Evolutionary conservation across 2,329 filamentous ascomycete genomes (phyloP).

Genomic region (Magnaporthales sp.): DNA sequence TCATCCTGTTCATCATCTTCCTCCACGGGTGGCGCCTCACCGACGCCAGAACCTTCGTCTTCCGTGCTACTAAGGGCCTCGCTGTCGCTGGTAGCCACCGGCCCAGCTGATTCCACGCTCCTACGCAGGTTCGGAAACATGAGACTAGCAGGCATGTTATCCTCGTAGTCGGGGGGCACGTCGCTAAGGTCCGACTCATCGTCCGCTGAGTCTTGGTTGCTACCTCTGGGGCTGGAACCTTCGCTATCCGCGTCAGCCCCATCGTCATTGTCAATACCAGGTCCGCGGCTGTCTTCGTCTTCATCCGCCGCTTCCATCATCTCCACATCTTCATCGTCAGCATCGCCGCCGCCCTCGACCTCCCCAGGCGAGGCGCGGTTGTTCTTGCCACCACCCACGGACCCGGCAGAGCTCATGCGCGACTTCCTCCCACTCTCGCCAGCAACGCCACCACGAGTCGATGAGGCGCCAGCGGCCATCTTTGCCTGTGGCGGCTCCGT

Average conservation of each 20-base stretch:
- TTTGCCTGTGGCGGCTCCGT: constrained; percentile 32
- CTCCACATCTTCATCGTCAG: constrained; percentile 30
- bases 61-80: constrained; percentile 12
- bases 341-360: constrained; percentile 17
- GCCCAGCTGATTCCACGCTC: constrained; percentile 23
- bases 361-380: constrained; percentile 26
- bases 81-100: constrained; percentile 9
- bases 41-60: constrained; percentile 15
- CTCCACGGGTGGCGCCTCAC: constrained; percentile 12
- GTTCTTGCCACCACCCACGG: constrained; percentile 36
- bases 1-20: constrained; percentile 10
- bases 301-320: constrained; percentile 33
- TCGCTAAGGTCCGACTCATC: constrained; percentile 65
- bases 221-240: constrained; percentile 46
- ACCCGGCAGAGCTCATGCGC: constrained; percentile 33
- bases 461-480: background rate
- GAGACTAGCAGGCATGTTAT: constrained; percentile 43
- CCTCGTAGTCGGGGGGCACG: constrained; percentile 48
- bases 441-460: background rate
- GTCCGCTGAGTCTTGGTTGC: constrained; percentile 56
- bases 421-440: constrained; percentile 26
- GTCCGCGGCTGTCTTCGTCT: constrained; percentile 15
- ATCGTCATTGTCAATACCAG: constrained; percentile 16
- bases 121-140: constrained; percentile 42
- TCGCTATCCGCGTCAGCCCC: constrained; percentile 22